phyloP scores from a whole-genome alignment of 2,329 filamentous ascomycete genomes.

The Fusarium pseudograminearum region DNA sequence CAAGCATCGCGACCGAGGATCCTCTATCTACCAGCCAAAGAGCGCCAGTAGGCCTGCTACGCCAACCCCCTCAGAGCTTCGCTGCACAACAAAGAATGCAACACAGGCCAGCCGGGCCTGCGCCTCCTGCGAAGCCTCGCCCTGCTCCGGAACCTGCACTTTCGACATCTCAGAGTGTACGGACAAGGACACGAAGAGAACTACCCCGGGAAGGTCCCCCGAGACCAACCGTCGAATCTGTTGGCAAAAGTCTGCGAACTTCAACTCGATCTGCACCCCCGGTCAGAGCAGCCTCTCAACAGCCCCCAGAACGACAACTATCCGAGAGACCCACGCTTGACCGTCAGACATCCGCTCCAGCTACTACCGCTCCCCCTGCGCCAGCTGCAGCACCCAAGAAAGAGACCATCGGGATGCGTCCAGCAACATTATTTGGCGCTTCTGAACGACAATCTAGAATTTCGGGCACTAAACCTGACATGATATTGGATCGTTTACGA shows the following conservation, averaged over 20 bases:
- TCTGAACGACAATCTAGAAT: slow-evolving; percentile 64
- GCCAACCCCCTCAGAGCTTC: slow-evolving; percentile 72
- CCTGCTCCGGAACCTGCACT: slow-evolving; percentile 41
- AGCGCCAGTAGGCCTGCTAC: slow-evolving; percentile 59
- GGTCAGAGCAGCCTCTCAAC: slow-evolving; percentile 46
- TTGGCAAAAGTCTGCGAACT: slow-evolving; percentile 47
- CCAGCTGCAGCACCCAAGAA: slow-evolving; percentile 43
- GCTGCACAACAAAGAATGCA: slow-evolving; percentile 74
- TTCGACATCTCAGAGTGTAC: slow-evolving; percentile 50
- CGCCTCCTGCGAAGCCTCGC: slow-evolving; percentile 45
- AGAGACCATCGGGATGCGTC: slow-evolving; percentile 50
- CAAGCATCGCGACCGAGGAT: slow-evolving; percentile 51
- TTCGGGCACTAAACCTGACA: slow-evolving; percentile 67
- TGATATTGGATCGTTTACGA: slow-evolving; percentile 67
- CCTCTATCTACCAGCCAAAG: slow-evolving; percentile 51
- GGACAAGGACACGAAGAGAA: slow-evolving; percentile 48
- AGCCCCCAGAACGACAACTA: slow-evolving; percentile 45
- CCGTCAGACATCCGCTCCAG: slow-evolving; percentile 45
- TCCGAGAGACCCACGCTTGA: slow-evolving; percentile 43
- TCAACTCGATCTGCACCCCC: slow-evolving; percentile 48
- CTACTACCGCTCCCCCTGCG: slow-evolving; percentile 41
- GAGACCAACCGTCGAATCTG: slow-evolving; percentile 42
- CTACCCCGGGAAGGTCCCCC: slow-evolving; percentile 40
- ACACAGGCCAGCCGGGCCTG: slow-evolving; percentile 56
- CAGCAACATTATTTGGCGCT: slow-evolving; percentile 67